Base-by-base conservation (phyloP, 2,329 filamentous ascomycete genomes). In the Botrytis fragariae region DNA sequence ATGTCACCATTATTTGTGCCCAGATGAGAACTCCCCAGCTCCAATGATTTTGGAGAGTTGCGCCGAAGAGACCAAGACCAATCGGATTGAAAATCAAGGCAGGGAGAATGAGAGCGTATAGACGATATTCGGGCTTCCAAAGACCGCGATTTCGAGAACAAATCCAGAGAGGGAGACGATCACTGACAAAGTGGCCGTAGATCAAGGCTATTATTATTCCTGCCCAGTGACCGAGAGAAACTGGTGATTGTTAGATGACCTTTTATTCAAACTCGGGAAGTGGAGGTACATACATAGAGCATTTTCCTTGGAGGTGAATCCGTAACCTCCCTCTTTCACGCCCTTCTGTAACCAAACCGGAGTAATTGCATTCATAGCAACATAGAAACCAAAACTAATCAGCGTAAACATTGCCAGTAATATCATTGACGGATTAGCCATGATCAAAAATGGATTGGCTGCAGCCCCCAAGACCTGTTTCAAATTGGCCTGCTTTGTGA, bases 91-190 rank as follows among this genome's bases (percentile, higher is more conserved):
- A 75, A 22, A 83, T 75, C 18, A 83, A 74, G 20, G 78, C 77
- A 4, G 80, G 79, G 2, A 80, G 74, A 74, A 78, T 79, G 3
- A 82, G 73, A 14, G 77, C 74, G 69, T 81, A 78, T 22, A 84
- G 80, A 18, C 83, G 80, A 72, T 82, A 83, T 75, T 84, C 83
- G 12, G 83, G 81, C 54, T 81, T 80, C 83, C 83, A 84, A 44
- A 76, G 75, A 9, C 74, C 77, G 64, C 64, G 71, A 35, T 54
- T 74, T 51, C 68, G 70, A n/a, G 72, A 42, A 29, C 74, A 74
- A 42, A 77, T 72, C 35, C 51, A 74, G 18, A 85, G 77, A 0
- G 83, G 82, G 1, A 84, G 77, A 10, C 81, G 76, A 74, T 85
- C 83, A 67, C 81, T 83, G n/a, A 83, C 76, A 42, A 81, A 78